Base-by-base conservation (phyloP, 768 basidiomycete species). In the Clathrus columnatus region DNA sequence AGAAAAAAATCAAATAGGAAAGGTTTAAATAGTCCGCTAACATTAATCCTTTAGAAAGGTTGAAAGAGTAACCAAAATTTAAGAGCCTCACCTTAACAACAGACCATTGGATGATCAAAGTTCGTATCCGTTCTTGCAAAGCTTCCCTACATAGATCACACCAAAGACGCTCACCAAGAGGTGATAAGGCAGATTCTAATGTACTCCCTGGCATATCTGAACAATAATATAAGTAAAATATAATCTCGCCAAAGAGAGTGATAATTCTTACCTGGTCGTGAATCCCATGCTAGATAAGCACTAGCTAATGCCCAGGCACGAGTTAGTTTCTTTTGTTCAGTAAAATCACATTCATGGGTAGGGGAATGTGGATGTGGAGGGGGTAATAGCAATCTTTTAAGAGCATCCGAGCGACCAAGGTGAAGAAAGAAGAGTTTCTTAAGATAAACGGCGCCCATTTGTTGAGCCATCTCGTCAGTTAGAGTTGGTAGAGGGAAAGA, bases 361-460 rank as follows among this genome's bases (percentile, higher is more conserved):
- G 57, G 58, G 30, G 53, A 20, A 56, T 70, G 69, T 28, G 55
- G 43, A 16, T 18, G 54, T 6, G 70, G 70, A 28, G 67, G 68
- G 14, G 55, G 48, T 2, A 59, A 56, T n/a, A 71, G 59, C 28
- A 69, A 53, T 6, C 54, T 51, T 54, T 64, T 73, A 46, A 76
- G 67, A 10, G 70, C 68, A 5, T 66, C 62, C 36, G 66, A 64
- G 24, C 76, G 67, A 23, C 61, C 62, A 24, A 68, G 55, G 47
- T 74, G 73, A 7, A 78, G 68, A 44, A 68, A 62, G 57, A 73
- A 61, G 23, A 78, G 65, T 36, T 72, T 67, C 42, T 69, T 71
- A 52, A 77, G 64, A 61, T 76, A 76, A 2, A 71, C 48, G 7
- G 74, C 64, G 0, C 75, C 75, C 52, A 76, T 74, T 18, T 62